Evolutionary conservation across 176 grass and related monocot genomes (phyloP).

Genomic region (Oryza rufipogon): DNA sequence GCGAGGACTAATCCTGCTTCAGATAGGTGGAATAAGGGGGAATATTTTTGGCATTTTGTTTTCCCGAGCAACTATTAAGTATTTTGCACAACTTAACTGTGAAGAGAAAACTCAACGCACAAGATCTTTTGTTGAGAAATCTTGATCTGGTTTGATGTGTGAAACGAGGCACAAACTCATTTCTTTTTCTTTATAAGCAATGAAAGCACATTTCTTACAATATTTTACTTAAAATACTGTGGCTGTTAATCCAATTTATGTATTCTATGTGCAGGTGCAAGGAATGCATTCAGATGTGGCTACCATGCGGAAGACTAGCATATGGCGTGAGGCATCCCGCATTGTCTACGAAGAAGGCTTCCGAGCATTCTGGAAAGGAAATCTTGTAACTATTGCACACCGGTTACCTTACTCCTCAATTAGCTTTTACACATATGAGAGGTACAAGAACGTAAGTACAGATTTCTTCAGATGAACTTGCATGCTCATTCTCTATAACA

Average conservation of each 20-base stretch:
- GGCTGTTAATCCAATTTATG: not conserved
- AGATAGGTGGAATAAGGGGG: constrained; percentile 17
- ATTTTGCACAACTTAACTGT: constrained; percentile 5
- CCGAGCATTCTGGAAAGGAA: constrained; percentile 93
- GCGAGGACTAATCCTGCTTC: not conserved
- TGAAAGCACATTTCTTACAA: not conserved
- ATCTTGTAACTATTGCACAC: constrained; percentile 94
- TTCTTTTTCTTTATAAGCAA: not conserved
- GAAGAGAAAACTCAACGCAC: not conserved
- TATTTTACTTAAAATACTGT: not conserved
- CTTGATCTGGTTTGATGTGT: not conserved
- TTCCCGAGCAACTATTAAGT: not conserved
- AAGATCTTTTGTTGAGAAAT: not conserved
- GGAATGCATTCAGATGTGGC: constrained; percentile 93
- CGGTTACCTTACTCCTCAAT: constrained; percentile 94
- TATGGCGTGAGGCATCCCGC: constrained; percentile 80
- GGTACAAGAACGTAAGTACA: constrained; percentile 74
- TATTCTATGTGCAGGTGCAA: constrained; percentile 63
- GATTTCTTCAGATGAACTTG: not conserved
- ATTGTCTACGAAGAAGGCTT: constrained; percentile 87
- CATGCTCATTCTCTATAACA: not conserved
- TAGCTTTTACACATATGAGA: constrained; percentile 86
- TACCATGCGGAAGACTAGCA: constrained; percentile 64
- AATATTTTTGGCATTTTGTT: not conserved
- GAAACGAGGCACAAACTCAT: not conserved